Base-by-base conservation (phyloP, 164 flowering plant genomes). In the Kingdonia uniflora region DNA sequence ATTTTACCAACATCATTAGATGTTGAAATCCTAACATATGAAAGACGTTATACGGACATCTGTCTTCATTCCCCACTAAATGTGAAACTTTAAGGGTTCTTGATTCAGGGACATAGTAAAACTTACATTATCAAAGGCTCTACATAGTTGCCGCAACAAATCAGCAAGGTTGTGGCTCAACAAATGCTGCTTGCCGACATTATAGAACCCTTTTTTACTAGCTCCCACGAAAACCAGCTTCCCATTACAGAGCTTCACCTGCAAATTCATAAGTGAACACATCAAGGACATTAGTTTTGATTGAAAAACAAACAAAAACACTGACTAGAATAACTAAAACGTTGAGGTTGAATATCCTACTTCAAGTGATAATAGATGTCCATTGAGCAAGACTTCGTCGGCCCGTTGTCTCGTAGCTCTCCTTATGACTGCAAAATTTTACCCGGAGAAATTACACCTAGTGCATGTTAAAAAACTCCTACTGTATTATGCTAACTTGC, bases 171-270 rank as follows among this genome's bases (percentile, higher is more conserved):
- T 29, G 35, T 29, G 35, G 35, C 35, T 29, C 6, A 61, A 92
- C 91, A 64, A 92, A 46, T 68, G 80, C 62, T 79, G 87, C 78
- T 84, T 92, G 25, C 99, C 97, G 38, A 73, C 62, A 53, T 75
- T 75, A 45, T 63, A 75, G 62, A 86, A 92, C 17, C 99, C 99
- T 55, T 76, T 84, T 37, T 71, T 74, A 74, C 95, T 81, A 68
- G 81, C 87, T 66, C 86, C 91, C 16, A 92, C 80, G 19, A 62
- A 47, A 44, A 79, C 65, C 69, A 81, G 49, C 77, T 88, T 92
- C n/a, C 99, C 97, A 71, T 80, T 88, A 72, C 92, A 84, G 56
- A 86, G 76, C 76, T 92, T 92, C 69, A 86, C 92, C 97, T 92
- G 71, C 49, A 13, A 64, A 57, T 44, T 19, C 29, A 42, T 24